Conservation (phyloP, 768 basidiomycete genomes). For the Coprinopsis marcescibilis region DNA sequence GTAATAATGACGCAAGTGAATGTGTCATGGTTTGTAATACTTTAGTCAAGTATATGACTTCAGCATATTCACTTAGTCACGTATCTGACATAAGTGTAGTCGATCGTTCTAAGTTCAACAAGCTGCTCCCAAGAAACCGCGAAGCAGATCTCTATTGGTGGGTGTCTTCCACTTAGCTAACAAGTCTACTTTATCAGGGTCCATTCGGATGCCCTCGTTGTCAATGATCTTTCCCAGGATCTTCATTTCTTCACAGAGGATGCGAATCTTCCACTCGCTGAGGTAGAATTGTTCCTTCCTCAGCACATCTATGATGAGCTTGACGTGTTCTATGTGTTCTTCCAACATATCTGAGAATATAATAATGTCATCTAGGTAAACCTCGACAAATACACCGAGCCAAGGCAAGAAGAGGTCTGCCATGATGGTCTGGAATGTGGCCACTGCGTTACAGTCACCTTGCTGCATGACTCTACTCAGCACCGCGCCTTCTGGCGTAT, state of each 20-base stretch:
- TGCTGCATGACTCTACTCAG: constrained; percentile 24
- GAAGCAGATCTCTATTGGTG: constrained; percentile 25
- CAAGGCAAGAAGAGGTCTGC: constrained; percentile 24
- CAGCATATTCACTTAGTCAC: too few species aligned
- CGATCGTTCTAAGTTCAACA: too few species aligned
- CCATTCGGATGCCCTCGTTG: constrained; percentile 35
- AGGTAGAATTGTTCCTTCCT: constrained; percentile 23
- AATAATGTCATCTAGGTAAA: constrained; percentile 24
- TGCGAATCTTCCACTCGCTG: constrained; percentile 19
- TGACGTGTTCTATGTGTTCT: constrained; percentile 28
- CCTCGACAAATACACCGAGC: constrained; percentile 26
- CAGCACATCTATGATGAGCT: constrained; percentile 22
- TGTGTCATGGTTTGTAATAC: too few species aligned
- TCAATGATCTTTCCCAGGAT: constrained; percentile 22
- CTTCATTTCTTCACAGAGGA: constrained; percentile 13
- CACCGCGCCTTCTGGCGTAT: constrained; percentile 26
- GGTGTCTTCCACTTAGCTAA: constrained; percentile 30
- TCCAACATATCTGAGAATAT: constrained; percentile 26
- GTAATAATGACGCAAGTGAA: too few species aligned
- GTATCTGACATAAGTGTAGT: too few species aligned
- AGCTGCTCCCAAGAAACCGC: constrained; percentile 25
- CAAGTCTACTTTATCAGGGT: constrained; percentile 36
- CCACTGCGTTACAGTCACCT: constrained; percentile 21
- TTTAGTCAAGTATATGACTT: too few species aligned
- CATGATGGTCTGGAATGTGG: constrained; percentile 27